A percentile compares a stretch with the other conserved stretches of the same genome.
Evolutionary conservation across 352 stramenopile genomes (phyloP).

Genomic region (Phytophthora sojae): DNA sequence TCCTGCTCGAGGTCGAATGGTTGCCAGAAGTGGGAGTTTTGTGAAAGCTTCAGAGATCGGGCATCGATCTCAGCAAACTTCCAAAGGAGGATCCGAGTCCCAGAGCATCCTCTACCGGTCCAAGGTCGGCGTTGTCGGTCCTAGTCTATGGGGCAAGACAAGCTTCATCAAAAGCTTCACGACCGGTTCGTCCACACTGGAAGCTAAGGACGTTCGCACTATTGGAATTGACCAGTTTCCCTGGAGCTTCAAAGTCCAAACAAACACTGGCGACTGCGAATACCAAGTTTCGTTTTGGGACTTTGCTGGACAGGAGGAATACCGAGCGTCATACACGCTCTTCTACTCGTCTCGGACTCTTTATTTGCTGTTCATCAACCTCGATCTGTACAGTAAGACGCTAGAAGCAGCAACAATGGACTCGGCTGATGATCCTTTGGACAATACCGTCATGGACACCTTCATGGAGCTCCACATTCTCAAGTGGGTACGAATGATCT

Average conservation of each 20-base stretch:
- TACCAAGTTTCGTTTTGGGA: constrained; percentile 2
- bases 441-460: constrained; percentile 3
- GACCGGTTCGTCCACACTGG: not conserved
- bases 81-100: not conserved
- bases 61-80: not conserved
- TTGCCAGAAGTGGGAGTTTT: constrained; percentile 2
- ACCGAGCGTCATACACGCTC: not conserved
- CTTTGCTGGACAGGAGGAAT: not conserved
- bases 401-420: not conserved
- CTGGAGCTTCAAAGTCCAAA: constrained; percentile 10
- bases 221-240: constrained; percentile 44
- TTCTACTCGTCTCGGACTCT: not conserved
- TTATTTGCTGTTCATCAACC: not conserved
- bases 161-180: constrained; percentile 42
- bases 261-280: not conserved
- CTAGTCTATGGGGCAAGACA: constrained; percentile 41
- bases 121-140: constrained; percentile 42
- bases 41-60: not conserved
- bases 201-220: constrained; percentile 28
- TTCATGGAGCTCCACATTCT: constrained; percentile 21
- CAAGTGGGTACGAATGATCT: constrained; percentile 13
- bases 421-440: not conserved
- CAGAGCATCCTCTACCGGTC: not conserved
- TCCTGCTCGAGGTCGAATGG: not conserved
- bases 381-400: not conserved